Percentiles rank a stretch among this genome's conserved stretches.
phyloP scores from a whole-genome alignment of 495 filamentous ascomycete genomes.

The Penicillium malachiteum region DNA sequence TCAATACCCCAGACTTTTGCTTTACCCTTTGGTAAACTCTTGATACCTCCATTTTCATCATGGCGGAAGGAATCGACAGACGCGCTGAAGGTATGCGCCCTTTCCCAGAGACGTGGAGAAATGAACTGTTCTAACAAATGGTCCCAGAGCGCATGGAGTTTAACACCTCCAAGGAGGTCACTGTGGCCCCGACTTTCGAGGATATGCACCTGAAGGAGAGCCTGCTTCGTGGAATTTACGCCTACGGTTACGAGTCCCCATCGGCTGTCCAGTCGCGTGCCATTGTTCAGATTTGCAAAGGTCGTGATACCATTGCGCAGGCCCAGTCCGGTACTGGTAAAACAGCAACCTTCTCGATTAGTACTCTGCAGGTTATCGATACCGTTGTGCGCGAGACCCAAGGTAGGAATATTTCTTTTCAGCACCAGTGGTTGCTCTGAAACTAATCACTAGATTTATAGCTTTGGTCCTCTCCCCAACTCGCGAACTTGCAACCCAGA shows the following conservation, averaged over 20 bases:
- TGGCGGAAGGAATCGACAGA: constrained; percentile 95
- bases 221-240: constrained; percentile 95
- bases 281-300: constrained; percentile 98
- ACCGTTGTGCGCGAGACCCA: constrained; percentile 82
- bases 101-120: neutral
- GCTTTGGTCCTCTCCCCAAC: constrained; percentile 97
- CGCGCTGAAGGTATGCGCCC: constrained; percentile 67
- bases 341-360: constrained; percentile 98
- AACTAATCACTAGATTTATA: constrained; percentile 14
- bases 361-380: constrained; percentile 91
- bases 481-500: constrained; percentile 95
- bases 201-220: constrained; percentile 91
- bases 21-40: constrained; percentile 8
- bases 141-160: constrained; percentile 88
- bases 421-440: neutral
- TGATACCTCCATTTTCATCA: constrained; percentile 35
- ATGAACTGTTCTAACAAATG: constrained; percentile 26
- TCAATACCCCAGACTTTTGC: neutral
- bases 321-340: constrained; percentile 99
- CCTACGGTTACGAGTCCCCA: constrained; percentile 96
- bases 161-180: constrained; percentile 95
- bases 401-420: constrained; percentile 36
- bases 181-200: constrained; percentile 72
- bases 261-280: constrained; percentile 96
- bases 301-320: constrained; percentile 96